These are phyloP conservation scores for Dimargaris verticillata DNA, from an alignment of 192 early-diverging fungal genomes.

Conservation along the genomic window DNA sequence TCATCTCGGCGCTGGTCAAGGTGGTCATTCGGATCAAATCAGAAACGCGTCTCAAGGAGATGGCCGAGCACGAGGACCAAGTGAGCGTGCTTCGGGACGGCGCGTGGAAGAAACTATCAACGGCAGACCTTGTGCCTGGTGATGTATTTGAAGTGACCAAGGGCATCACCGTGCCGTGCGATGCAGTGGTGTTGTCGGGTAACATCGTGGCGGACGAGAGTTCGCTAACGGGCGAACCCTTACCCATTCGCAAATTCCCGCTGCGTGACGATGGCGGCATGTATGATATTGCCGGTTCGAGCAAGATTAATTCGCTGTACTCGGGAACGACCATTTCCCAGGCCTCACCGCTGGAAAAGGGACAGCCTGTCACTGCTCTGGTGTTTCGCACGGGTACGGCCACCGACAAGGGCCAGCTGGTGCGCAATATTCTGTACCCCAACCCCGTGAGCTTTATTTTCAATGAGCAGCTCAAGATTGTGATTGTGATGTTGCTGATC, in stretches of 20 bases:
- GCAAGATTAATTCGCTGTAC: slow-evolving; percentile 24
- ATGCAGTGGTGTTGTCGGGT: slow-evolving; percentile 33
- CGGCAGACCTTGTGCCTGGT: slow-evolving; percentile 25
- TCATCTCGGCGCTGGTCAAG: slow-evolving; percentile 30
- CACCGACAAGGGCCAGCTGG: slow-evolving; percentile 35
- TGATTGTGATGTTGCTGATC: slow-evolving; percentile 29
- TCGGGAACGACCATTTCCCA: slow-evolving; percentile 41
- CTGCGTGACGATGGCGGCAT: slow-evolving; percentile 19
- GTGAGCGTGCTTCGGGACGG: slow-evolving; percentile 26
- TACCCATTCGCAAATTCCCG: slow-evolving; percentile 45
- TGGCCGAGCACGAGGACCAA: slow-evolving; percentile 28
- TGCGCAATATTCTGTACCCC: slow-evolving; percentile 42
- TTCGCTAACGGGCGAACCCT: slow-evolving; percentile 42
- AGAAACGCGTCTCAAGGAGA: slow-evolving; percentile 27
- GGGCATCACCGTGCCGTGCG: slow-evolving; percentile 27
- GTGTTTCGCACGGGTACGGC: slow-evolving; percentile 29
- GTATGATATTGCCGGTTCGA: slow-evolving; percentile 15
- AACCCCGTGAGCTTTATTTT: slow-evolving; percentile 38
- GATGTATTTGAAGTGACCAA: slow-evolving; percentile 12
- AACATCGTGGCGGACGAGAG: slow-evolving; percentile 43
- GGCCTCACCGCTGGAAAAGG: slow-evolving; percentile 18
- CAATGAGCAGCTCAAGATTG: slow-evolving; percentile 40
- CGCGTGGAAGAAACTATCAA: slow-evolving; percentile 22
- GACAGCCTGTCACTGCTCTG: slow-evolving; percentile 17
- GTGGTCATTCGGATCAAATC: slow-evolving; percentile 22